Evolutionary conservation across 2,329 filamentous ascomycete species (phyloP), one percentile per base, ranked within the genome.

Genomic region (Botrytis squamosa): DNA sequence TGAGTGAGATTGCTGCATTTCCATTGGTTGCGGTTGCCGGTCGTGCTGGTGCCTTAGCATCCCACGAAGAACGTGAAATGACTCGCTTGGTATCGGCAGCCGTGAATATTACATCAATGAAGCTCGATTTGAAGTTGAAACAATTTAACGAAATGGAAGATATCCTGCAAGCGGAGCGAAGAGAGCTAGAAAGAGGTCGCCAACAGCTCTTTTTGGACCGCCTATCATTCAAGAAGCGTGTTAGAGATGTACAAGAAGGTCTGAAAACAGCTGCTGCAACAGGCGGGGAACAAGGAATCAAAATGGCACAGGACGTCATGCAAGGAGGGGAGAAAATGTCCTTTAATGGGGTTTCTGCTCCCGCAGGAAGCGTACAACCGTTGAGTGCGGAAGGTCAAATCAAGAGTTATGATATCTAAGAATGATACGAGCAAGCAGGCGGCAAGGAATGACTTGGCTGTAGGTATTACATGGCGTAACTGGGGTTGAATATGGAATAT

Each of bases 131-230:
- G 79, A 99, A 99, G 84, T 88, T 99, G 74, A 91, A 94, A 80
- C 97, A 98, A 82, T 99, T 99, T 84, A 92, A 93, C 79, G 96
- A 99, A 82, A 95, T 99, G 88, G 96, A 99, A 83, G 88, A 93
- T 29, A 91, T 98, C 63, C 87, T 99, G 69, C 93, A 97, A 79
- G 94, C 95, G 9, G 96, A 99, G 85, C 91, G 95, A 74, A 90
- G 95, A 75, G 96, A 99, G 83, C 87, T 99, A 36, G 96, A 99
- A 83, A 90, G 95, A 73, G 93, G 93, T 59, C 90, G 95, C 44
- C 95, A 98, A 82, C 93, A 98, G 82, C 88, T 99, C 29, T 97
- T 98, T 86, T 86, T 98, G 55, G 96, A 99, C 82, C 90, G 96
- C 38, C 86, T 99, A 69, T 89, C 92, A 3, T 97, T 98, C 85